phyloP scores from a whole-genome alignment of 768 basidiomycete genomes.

The Phallus indusiatus region DNA sequence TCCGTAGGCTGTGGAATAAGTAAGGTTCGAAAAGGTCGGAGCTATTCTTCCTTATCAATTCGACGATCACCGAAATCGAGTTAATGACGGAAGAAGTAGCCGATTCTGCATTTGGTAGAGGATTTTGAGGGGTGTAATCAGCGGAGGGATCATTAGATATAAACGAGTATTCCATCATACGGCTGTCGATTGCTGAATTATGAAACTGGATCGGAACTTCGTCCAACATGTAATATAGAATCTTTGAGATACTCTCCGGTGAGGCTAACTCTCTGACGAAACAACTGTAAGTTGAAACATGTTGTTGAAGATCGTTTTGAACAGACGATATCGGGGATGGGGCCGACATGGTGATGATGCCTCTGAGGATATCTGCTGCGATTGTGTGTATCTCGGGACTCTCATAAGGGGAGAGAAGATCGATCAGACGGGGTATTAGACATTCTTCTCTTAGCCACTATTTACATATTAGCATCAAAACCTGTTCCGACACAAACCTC shows the following conservation, averaged over 20 bases:
- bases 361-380: slow-evolving; percentile 86
- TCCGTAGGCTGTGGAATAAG: slow-evolving; percentile 87
- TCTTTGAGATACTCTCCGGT: slow-evolving; percentile 54
- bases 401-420: slow-evolving; percentile 71
- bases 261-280: slow-evolving; percentile 85
- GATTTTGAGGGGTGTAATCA: background rate
- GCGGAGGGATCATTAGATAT: background rate
- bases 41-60: slow-evolving; percentile 94
- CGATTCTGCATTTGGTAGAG: slow-evolving; percentile 34
- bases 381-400: slow-evolving; percentile 72
- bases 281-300: slow-evolving; percentile 69
- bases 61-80: slow-evolving; percentile 82
- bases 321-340: slow-evolving; percentile 66
- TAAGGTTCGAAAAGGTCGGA: slow-evolving; percentile 98
- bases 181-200: background rate
- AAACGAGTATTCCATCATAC: background rate
- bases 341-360: slow-evolving; percentile 89
- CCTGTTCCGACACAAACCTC: slow-evolving; percentile 20
- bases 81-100: slow-evolving; percentile 74
- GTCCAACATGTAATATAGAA: slow-evolving; percentile 69
- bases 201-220: slow-evolving; percentile 33
- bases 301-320: slow-evolving; percentile 59
- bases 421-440: slow-evolving; percentile 72
- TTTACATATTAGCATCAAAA: slow-evolving; percentile 11
- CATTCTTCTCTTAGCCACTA: slow-evolving; percentile 85